Conservation (phyloP, 495 filamentous ascomycete genomes). For the Amniculicola lignicola region DNA sequence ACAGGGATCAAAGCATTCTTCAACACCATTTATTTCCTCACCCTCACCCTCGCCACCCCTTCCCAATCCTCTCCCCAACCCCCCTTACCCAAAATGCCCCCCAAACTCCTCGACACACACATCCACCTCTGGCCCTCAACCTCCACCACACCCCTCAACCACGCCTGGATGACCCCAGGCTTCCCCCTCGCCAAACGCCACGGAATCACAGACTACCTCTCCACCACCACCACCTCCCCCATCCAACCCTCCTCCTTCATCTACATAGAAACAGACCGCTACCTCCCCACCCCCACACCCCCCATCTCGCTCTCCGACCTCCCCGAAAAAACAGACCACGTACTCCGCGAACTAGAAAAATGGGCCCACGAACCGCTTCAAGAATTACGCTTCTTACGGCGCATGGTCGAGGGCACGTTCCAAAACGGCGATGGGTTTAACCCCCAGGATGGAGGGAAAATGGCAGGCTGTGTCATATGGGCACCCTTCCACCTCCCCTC, state of each 20-base stretch:
- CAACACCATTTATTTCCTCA: too few relatives aligned
- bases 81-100: too few relatives aligned
- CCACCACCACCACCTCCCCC: not conserved
- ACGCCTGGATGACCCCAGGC: slow-evolving; percentile 61
- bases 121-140: slow-evolving; percentile 76
- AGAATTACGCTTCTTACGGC: slow-evolving; percentile 64
- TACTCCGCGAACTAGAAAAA: slow-evolving; percentile 16
- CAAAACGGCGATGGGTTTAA: slow-evolving; percentile 58
- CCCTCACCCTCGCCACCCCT: too few relatives aligned
- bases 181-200: slow-evolving; percentile 49
- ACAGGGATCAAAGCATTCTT: too few relatives aligned
- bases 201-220: slow-evolving; percentile 14
- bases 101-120: slow-evolving; percentile 74
- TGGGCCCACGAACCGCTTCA: slow-evolving; percentile 58
- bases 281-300: slow-evolving; percentile 11
- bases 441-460: slow-evolving; percentile 49
- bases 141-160: slow-evolving; percentile 51
- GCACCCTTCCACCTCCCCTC: slow-evolving; percentile 56
- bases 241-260: slow-evolving; percentile 61
- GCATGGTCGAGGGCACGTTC: slow-evolving; percentile 60
- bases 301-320: slow-evolving; percentile 15
- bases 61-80: too few relatives aligned
- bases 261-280: slow-evolving; percentile 76
- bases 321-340: not conserved
- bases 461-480: slow-evolving; percentile 73